Percentiles rank a stretch among this genome's conserved stretches.
These are phyloP conservation scores for Colletotrichum limetticola DNA, from an alignment of 2,329 filamentous ascomycete genomes.

Conservation along the genomic window DNA sequence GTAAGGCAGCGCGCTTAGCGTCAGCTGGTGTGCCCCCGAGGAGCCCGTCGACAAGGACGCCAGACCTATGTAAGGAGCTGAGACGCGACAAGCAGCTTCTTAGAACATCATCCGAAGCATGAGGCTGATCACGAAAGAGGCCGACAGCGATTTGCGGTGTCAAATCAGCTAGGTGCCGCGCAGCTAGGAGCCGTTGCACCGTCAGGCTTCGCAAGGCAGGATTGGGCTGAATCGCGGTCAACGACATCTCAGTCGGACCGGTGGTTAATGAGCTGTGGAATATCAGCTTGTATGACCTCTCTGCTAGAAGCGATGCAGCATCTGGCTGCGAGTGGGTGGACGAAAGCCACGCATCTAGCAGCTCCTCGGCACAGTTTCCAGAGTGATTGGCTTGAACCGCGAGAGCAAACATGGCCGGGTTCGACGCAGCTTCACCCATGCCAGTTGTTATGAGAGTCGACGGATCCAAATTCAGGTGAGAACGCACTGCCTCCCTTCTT, in stretches of 20 bases:
- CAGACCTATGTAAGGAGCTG: not conserved
- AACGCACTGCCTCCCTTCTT: not conserved
- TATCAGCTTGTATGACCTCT: not conserved
- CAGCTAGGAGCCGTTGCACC: conserved; percentile 4
- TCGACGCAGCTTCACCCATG: not conserved
- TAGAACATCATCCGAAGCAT: not conserved
- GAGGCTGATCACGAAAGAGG: not conserved
- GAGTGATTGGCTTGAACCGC: not conserved
- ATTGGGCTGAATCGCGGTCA: not conserved
- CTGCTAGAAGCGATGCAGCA: not conserved
- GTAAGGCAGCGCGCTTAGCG: not conserved
- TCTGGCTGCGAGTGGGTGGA: not conserved
- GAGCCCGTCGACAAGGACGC: not conserved
- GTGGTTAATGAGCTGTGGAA: too few species aligned
- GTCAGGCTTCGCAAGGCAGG: not conserved
- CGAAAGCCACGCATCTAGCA: conserved; percentile 6
- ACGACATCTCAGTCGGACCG: too few species aligned
- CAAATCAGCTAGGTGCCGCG: not conserved
- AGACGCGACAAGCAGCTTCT: conserved; percentile 1
- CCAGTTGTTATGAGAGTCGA: not conserved
- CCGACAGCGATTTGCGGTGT: not conserved
- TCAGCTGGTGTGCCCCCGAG: not conserved
- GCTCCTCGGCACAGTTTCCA: not conserved
- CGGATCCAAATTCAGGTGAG: not conserved
- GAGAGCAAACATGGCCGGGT: conserved; percentile 9